Conservation (phyloP, 2,329 filamentous ascomycete species). For the Trichoderma polysporum region DNA sequence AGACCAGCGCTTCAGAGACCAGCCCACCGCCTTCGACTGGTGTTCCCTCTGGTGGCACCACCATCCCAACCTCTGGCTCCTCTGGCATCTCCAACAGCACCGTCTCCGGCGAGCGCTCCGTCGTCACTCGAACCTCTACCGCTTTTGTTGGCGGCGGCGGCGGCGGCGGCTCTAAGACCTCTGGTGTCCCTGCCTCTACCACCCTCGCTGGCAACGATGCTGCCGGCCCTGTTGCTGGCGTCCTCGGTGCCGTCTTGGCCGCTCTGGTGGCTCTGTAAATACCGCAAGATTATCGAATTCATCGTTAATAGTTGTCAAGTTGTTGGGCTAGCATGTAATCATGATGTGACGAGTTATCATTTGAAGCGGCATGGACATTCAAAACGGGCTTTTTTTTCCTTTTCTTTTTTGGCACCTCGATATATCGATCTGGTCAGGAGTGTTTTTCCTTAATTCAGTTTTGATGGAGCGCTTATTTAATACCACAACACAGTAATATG, state of each 20-base stretch:
- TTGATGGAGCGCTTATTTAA: neutral
- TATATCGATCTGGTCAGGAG: neutral
- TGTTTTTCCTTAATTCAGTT: neutral
- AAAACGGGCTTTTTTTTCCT: neutral
- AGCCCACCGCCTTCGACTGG: neutral
- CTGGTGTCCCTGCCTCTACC: slow-evolving; percentile 19
- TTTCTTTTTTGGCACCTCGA: neutral
- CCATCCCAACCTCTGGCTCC: slow-evolving; percentile 10
- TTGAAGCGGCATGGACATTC: neutral
- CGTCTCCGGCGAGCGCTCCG: slow-evolving; percentile 12
- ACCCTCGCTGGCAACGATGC: slow-evolving; percentile 24
- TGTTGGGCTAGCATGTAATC: slow-evolving; percentile 17
- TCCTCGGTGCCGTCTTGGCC: slow-evolving; percentile 34
- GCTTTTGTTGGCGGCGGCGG: slow-evolving; percentile 23
- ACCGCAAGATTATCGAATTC: neutral
- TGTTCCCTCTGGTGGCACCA: slow-evolving; percentile 15
- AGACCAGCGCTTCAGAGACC: neutral
- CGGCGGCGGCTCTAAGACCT: slow-evolving; percentile 23
- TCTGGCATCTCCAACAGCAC: slow-evolving; percentile 17
- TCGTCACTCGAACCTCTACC: slow-evolving; percentile 23
- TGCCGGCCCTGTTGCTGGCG: slow-evolving; percentile 31
- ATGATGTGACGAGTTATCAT: slow-evolving; percentile 18
- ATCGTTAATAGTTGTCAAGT: slow-evolving; percentile 3
- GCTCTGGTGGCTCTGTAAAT: slow-evolving; percentile 36
- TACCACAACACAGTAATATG: neutral